Evolutionary conservation across 2,329 filamentous ascomycete species (phyloP), one percentile per base, ranked within the genome.

Genomic region (Venturia aucupariae): DNA sequence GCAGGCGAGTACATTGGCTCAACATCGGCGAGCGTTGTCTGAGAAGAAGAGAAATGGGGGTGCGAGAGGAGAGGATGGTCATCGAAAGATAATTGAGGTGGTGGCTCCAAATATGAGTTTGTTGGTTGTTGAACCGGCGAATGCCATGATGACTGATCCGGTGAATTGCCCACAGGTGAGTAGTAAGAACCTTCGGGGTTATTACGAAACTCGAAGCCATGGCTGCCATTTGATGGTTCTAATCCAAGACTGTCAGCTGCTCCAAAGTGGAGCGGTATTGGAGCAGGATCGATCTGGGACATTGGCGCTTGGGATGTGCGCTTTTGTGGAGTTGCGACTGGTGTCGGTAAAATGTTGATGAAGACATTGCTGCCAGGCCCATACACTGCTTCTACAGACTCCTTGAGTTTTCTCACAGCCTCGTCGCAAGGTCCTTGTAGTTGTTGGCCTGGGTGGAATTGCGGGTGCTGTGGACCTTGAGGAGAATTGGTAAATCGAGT

Each of bases 301-400:
- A 75, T 72, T 17, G 69, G 73, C 22, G 65, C 66, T 64, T 74
- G 32, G 22, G 41, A 55, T 22, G 54, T 32, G 27, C 57, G 70
- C 67, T 77, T 76, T 66, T 79, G 77, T n/a, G 70, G 78, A 70
- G 75, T 78, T 78, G 66, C 80, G 80, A 71, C 72, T 57, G 85
- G 83, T 54, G 84, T 83, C 57, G 83, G 85, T 5, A 86, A 81
- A 60, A 76, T 77, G 67, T 76, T 77, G 65, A 77, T 75, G 67
- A 75, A 75, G 65, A 77, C 74, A 69, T 75, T 73, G 61, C 74
- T 75, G 68, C 72, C 74, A 64, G 72, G 72, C 65, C 75, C 75
- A 70, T 78, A 78, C 57, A 78, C 74, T 22, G 76, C 75, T 65
- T 76, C 72, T 68, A 78, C 76, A 68, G 78, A 76, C 69, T 77